Conservation (phyloP, 2,329 filamentous ascomycete species). For the Cadophora malorum region DNA sequence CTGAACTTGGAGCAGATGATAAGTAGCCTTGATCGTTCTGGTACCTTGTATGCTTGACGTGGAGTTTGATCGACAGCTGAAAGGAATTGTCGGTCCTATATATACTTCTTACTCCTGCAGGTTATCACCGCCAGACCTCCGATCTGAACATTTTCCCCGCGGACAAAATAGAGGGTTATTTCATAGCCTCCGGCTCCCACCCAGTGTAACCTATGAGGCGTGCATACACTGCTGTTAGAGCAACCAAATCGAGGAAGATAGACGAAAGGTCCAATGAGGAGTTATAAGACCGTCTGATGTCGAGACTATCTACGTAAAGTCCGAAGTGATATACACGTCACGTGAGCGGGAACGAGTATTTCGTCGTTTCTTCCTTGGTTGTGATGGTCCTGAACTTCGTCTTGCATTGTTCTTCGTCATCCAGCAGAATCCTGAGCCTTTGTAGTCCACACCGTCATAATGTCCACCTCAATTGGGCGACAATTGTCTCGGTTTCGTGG, state of each 20-base stretch:
- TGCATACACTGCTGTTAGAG: not conserved
- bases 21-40: not conserved
- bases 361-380: not conserved
- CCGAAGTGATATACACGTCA: constrained; percentile 2
- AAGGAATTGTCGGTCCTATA: not conserved
- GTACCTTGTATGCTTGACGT: not conserved
- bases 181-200: not conserved
- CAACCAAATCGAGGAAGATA: not conserved
- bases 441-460: not conserved
- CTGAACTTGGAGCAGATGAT: not conserved
- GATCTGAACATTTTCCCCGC: constrained; percentile 9
- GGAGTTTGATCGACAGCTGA: not conserved
- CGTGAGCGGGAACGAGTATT: not conserved
- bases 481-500: not conserved
- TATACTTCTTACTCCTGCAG: not conserved
- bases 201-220: not conserved
- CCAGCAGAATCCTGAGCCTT: not conserved
- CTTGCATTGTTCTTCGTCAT: not conserved
- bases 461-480: not conserved
- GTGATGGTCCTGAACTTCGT: not conserved
- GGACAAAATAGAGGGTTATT: constrained; percentile 1
- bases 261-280: not conserved
- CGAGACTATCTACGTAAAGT: not conserved
- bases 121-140: not conserved
- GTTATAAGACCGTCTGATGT: not conserved